Evolutionary conservation across 805 yeast species (phyloP), one percentile per base, ranked within the genome.

Genomic region (Yarrowia phangngaensis): DNA sequence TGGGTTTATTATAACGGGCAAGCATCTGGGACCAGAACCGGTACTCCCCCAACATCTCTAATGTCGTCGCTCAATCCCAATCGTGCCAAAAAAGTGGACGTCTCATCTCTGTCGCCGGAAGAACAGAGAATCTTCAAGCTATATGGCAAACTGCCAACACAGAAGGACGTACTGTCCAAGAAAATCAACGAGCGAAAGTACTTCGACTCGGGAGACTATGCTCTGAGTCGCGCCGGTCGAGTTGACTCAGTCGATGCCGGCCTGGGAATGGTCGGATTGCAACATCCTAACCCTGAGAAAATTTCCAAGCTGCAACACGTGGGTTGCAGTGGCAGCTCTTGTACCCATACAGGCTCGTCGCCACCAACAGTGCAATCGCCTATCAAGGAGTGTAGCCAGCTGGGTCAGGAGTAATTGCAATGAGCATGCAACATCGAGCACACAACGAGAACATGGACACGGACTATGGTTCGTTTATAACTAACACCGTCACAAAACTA

Each of bases 201-300:
- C 65, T 89, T 88, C 60, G 97, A 88, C 61, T 83, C 94, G 54
- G 96, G 96, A 8, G 97, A 88, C 66, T 88, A 88, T 64, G 95
- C 95, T 8, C 75, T 88, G 74, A 84, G 62, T 50, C 58, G 66
- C 32, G 66, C 70, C 17, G 69, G 69, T 36, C 57, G 57, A 36
- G 60, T 63, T 7, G 55, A 60, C 15, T 54, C 65, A 13, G 60
- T 64, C n/a, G 64, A 57, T 27, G 60, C 62, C 11, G 57, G 64
- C 56, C 35, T 22, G 9, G 27, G 63, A 52, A n/a, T n/a, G 16
- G 60, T 59, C n/a, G 61, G 60, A 1, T 51, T 55, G 12, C 52
- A 52, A 41, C 58, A 55, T 50, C 62, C 62, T 14, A 52, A 54
- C 38, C 59, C 59, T 8, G 60, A 59, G 17, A 36, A 49, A 22